Conservation (phyloP, 768 basidiomycete species). For the Pulveroboletus sp. region DNA sequence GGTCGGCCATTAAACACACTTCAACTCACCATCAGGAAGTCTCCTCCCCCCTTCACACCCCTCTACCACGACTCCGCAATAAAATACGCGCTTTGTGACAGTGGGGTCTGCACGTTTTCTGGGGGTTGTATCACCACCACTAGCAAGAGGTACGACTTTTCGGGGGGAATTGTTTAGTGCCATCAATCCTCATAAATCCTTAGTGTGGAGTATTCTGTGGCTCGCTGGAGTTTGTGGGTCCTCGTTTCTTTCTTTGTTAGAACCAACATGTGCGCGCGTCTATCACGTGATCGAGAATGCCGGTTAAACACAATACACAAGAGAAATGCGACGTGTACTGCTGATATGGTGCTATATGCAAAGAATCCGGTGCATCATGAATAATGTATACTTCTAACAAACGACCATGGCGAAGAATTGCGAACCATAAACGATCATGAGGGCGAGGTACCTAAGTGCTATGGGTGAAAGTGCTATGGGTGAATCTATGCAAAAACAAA, state of each 20-base stretch:
- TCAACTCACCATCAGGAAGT: conserved; percentile 56
- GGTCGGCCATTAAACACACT: background rate
- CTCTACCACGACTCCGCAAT: conserved; percentile 88
- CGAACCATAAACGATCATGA: conserved; percentile 4
- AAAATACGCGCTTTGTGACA: conserved; percentile 78
- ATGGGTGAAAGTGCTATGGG: conserved; percentile 5
- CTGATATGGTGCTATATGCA: conserved; percentile 4
- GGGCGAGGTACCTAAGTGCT: background rate
- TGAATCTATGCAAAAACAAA: conserved; percentile 35
- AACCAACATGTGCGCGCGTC: conserved; percentile 15
- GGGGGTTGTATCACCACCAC: conserved; percentile 54
- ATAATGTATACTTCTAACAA: conserved; percentile 17
- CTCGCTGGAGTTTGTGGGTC: background rate
- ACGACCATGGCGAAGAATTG: conserved; percentile 1
- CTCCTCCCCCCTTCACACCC: conserved; percentile 66
- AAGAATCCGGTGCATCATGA: conserved; percentile 7
- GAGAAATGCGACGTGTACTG: conserved; percentile 7
- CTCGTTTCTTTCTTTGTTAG: background rate
- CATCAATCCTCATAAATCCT: conserved; percentile 39
- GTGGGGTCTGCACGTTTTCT: conserved; percentile 36
- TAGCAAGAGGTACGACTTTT: conserved; percentile 69
- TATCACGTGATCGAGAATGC: conserved; percentile 25
- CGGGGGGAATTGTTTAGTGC: conserved; percentile 65
- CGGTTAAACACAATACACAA: background rate
- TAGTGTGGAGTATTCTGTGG: conserved; percentile 2